Evolutionary conservation across 257 asterid species (phyloP).

Genomic region (Ballota nigra): DNA sequence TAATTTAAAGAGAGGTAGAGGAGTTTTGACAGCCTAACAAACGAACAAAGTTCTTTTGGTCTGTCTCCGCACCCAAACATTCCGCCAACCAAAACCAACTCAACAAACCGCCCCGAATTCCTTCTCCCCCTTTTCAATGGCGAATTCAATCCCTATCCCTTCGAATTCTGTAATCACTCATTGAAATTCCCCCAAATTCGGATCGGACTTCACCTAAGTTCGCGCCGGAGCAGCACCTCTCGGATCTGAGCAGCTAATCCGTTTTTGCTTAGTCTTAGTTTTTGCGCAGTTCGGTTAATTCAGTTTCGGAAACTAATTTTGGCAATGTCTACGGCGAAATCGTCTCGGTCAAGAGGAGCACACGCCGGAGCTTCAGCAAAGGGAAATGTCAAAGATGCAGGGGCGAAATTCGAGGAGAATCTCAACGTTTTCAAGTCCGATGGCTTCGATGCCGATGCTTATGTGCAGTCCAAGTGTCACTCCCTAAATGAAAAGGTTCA

Average conservation of each 20-base stretch:
- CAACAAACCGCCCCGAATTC: conserved; percentile 34
- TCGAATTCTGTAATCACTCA: background rate
- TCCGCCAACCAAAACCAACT: conserved; percentile 43
- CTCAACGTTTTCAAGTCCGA: conserved; percentile 93
- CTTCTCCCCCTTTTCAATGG: conserved; percentile 30
- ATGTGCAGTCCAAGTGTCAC: conserved; percentile 86
- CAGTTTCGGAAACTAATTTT: background rate
- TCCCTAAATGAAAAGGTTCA: conserved; percentile 81
- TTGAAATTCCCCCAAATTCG: conserved; percentile 17
- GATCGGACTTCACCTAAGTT: conserved; percentile 21
- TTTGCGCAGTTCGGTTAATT: conserved; percentile 9
- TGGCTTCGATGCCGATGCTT: conserved; percentile 84
- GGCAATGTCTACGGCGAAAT: conserved; percentile 74
- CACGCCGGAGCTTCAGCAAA: conserved; percentile 58
- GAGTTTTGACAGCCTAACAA: conserved; percentile 36
- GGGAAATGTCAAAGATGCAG: conserved; percentile 56
- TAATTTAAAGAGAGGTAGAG: background rate
- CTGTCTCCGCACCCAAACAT: conserved; percentile 19
- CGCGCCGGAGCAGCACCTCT: conserved; percentile 15
- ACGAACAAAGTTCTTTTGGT: conserved; percentile 28
- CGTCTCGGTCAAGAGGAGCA: conserved; percentile 77
- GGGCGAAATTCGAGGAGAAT: conserved; percentile 81
- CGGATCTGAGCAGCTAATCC: conserved; percentile 41
- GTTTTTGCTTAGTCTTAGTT: conserved; percentile 14
- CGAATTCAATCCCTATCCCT: conserved; percentile 25